Evolutionary conservation across 2,329 filamentous ascomycete species (phyloP).

Genomic region (Zasmidium cellare): DNA sequence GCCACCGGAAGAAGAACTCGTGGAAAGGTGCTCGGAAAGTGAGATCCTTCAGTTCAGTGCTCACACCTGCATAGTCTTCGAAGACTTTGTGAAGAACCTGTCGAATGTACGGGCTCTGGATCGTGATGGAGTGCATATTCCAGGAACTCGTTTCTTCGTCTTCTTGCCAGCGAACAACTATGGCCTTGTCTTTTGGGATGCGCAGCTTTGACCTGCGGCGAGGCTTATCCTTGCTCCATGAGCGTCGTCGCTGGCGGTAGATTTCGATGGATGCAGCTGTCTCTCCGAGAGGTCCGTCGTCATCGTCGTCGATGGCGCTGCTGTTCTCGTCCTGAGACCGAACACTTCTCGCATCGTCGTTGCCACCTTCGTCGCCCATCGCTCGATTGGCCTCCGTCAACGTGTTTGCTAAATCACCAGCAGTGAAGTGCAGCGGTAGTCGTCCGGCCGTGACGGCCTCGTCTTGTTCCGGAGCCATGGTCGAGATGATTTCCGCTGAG

Average conservation of each 20-base stretch:
- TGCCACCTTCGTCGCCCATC: neutral
- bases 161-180: slow-evolving; percentile 6
- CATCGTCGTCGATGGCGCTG: neutral
- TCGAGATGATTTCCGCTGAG: no score
- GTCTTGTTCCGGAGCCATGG: no score
- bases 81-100: slow-evolving; percentile 33
- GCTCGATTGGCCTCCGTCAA: neutral
- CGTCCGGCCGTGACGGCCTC: no score
- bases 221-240: slow-evolving; percentile 10
- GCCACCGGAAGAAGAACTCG: slow-evolving; percentile 39
- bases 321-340: neutral
- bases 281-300: slow-evolving; percentile 4
- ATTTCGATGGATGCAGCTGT: slow-evolving; percentile 1
- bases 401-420: neutral
- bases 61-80: slow-evolving; percentile 34
- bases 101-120: slow-evolving; percentile 38
- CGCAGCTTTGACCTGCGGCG: neutral
- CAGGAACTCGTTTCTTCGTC: slow-evolving; percentile 2
- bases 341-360: neutral
- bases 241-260: slow-evolving; percentile 1
- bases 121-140: slow-evolving; percentile 33
- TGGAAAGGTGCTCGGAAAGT: slow-evolving; percentile 37
- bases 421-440: neutral
- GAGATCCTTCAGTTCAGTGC: slow-evolving; percentile 33
- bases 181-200: slow-evolving; percentile 4